These are phyloP conservation scores for Triangularia verruculosa DNA, from an alignment of 2,329 filamentous ascomycete species.

Conservation along the genomic window DNA sequence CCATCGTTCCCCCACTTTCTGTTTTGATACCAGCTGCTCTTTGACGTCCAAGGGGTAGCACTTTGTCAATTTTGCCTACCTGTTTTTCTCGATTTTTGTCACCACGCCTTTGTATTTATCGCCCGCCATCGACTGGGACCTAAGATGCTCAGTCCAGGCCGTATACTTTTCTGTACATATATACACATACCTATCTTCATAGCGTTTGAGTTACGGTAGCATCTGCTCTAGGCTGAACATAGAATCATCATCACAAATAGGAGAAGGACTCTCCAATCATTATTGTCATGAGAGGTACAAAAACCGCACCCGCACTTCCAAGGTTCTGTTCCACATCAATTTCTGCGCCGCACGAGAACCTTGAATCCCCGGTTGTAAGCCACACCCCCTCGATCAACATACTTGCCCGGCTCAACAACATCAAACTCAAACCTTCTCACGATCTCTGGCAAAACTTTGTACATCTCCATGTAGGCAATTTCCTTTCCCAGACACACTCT, in stretches of 20 bases:
- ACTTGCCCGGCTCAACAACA: conserved; percentile 6
- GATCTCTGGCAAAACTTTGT: conserved; percentile 39
- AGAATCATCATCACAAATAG: not conserved
- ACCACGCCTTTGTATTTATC: not conserved
- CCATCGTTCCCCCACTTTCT: not conserved
- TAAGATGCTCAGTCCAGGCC: not conserved
- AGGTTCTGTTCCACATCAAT: not conserved
- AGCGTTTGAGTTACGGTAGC: not conserved
- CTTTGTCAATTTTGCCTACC: not conserved
- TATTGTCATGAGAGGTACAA: not conserved
- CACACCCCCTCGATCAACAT: conserved; percentile 11
- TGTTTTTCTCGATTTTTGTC: not conserved
- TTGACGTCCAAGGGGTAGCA: not conserved
- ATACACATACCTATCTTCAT: not conserved
- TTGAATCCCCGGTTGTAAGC: conserved; percentile 9
- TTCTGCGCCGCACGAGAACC: not conserved
- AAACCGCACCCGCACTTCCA: not conserved
- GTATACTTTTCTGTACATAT: not conserved
- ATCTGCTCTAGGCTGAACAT: not conserved
- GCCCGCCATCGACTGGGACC: not conserved
- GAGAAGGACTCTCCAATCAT: not conserved
- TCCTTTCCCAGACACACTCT: conserved; percentile 53
- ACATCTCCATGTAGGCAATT: conserved; percentile 41
- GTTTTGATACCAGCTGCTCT: not conserved
- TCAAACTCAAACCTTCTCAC: conserved; percentile 15